These are phyloP conservation scores for Schizosaccharomyces octosporus DNA, from an alignment of 805 yeast species.

Conservation along the genomic window DNA sequence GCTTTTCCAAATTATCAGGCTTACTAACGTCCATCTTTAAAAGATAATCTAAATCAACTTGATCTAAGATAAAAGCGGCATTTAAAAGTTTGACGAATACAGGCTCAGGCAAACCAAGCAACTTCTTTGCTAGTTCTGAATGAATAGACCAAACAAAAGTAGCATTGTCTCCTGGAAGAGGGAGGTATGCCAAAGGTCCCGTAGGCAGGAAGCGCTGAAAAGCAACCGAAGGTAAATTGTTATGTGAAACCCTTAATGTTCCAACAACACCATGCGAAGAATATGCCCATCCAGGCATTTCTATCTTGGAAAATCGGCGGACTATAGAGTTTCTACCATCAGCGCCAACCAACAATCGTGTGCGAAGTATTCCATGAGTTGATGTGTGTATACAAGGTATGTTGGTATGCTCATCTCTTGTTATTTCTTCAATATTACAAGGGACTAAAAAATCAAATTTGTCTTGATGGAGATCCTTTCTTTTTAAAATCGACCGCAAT, in stretches of 20 bases:
- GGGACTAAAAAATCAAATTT: not conserved
- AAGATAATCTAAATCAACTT: conserved; percentile 50
- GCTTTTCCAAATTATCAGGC: conserved; percentile 27
- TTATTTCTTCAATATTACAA: not conserved
- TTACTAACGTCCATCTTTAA: conserved; percentile 21
- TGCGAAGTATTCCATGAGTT: conserved; percentile 36
- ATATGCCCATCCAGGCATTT: conserved; percentile 81
- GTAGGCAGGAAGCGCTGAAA: conserved; percentile 83
- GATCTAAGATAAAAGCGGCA: conserved; percentile 63
- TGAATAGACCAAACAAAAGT: conserved; percentile 84
- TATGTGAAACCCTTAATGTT: conserved; percentile 43
- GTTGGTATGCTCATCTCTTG: conserved; percentile 5
- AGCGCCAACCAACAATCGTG: conserved; percentile 36
- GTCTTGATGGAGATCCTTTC: not conserved
- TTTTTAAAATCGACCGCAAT: conserved; percentile 23
- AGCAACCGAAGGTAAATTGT: conserved; percentile 45
- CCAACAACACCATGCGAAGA: conserved; percentile 82
- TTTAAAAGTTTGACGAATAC: conserved; percentile 50
- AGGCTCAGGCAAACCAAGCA: conserved; percentile 32
- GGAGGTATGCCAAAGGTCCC: conserved; percentile 82
- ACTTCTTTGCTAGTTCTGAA: conserved; percentile 41
- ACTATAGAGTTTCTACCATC: conserved; percentile 93
- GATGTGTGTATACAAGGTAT: conserved; percentile 37
- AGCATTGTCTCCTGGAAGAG: conserved; percentile 68
- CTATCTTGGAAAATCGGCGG: conserved; percentile 53